Base-by-base conservation (phyloP, 345 rosid genomes). In the Eucalyptus cloeziana region DNA sequence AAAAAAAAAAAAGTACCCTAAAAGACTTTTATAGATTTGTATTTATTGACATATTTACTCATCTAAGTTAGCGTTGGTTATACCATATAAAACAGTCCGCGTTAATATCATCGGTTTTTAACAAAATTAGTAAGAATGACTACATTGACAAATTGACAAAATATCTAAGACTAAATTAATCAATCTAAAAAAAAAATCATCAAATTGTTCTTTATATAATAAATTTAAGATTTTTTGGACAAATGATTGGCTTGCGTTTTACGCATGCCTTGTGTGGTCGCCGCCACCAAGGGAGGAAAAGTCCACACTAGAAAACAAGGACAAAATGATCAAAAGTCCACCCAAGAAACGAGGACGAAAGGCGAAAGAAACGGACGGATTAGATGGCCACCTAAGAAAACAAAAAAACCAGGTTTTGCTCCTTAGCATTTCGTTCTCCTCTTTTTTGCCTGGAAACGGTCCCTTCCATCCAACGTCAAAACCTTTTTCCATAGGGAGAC, bases 51-150 rank as follows among this genome's bases (percentile, higher is more conserved):
- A 52, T 19, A 52, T 19, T 52, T 52, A 52, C 56, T 52, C 24
- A 7, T 24, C n/a, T 58, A 25, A 25, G 7, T 58, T 11, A 58
- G 1, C 14, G 3, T 27, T 0, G 3, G 1, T 58, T 27, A 25
- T 58, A 10, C 0, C 30, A 58, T 2, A 10, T 25, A 25, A 24
- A 7, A 19, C 0, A 52, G 0, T 7, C 10, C 1, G 2, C 6
- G 1, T 58, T 7, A 58, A 58, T 11, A 27, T 58, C 64, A 58
- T 58, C 0, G 0, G 7, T 58, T 25, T 58, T 12, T 27, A 25
- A 25, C 67, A 58, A 10, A 10, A 58, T 11, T 58, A 27, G 11
- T 5, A 2, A 1, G n/a, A 58, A 58, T 24, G n/a, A 58, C 14
- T 5, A 5, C 3, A 11, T 25, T 58, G 13, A 0, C 0, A 11